Evolutionary conservation across 2,329 filamentous ascomycete species (phyloP).

Genomic region (Ophiostoma populinum): DNA sequence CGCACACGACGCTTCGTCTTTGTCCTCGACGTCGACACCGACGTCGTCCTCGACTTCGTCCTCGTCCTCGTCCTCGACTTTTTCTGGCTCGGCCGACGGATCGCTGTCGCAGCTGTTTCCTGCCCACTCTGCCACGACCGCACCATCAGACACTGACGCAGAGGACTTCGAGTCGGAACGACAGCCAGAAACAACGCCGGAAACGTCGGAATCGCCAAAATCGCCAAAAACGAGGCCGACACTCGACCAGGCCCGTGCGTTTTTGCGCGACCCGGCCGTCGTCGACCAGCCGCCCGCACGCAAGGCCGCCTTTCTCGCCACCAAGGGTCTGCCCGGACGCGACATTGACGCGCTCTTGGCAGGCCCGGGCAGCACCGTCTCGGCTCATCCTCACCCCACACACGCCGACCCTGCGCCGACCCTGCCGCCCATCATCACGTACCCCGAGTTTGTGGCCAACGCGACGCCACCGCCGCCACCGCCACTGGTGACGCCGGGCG

Average conservation of each 20-base stretch:
- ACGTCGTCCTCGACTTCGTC: not conserved
- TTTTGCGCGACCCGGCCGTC: slow-evolving; percentile 60
- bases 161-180: not conserved
- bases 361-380: too few relatives aligned
- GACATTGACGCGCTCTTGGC: slow-evolving; percentile 46
- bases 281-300: slow-evolving; percentile 49
- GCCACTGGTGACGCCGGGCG: slow-evolving; percentile 43
- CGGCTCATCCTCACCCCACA: not conserved
- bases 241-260: slow-evolving; percentile 53
- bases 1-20: too few relatives aligned
- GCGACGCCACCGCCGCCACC: slow-evolving; percentile 29
- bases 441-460: slow-evolving; percentile 50
- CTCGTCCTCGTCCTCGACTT: too few relatives aligned
- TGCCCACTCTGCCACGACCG: too few relatives aligned
- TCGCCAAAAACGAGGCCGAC: slow-evolving; percentile 7
- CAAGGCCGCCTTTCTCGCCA: slow-evolving; percentile 60
- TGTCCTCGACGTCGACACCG: not conserved
- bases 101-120: too few relatives aligned
- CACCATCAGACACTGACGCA: not conserved
- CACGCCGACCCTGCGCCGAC: not conserved
- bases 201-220: not conserved
- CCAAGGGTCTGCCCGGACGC: slow-evolving; percentile 51
- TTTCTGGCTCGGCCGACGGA: too few relatives aligned
- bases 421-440: slow-evolving; percentile 46
- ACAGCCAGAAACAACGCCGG: not conserved